These are phyloP conservation scores for Solanum sejunctum DNA, from an alignment of 257 asterid species.

Conservation along the genomic window DNA sequence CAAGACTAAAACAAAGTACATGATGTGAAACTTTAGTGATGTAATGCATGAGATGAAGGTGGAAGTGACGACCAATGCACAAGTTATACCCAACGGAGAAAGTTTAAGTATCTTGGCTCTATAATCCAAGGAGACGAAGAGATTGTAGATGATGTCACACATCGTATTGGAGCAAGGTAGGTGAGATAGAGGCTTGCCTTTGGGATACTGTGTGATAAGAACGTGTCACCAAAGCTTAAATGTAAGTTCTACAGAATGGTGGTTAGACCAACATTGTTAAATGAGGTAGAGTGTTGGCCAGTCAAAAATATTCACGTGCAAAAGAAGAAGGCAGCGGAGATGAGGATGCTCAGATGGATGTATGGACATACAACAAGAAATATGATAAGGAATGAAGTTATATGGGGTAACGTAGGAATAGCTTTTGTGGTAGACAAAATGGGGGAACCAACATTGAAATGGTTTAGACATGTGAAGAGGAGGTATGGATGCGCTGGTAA, in stretches of 20 bases:
- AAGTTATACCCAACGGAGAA: background rate
- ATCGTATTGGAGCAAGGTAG: background rate
- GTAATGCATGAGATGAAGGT: too few species aligned
- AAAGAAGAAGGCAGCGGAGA: background rate
- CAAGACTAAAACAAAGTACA: too few species aligned
- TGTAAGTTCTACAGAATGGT: background rate
- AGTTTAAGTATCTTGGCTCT: background rate
- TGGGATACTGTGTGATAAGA: background rate
- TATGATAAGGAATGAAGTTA: background rate
- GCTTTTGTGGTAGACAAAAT: background rate
- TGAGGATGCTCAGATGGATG: background rate
- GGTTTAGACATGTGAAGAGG: background rate
- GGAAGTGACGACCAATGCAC: background rate
- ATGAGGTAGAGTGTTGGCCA: background rate
- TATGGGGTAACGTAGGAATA: background rate
- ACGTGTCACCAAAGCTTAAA: background rate
- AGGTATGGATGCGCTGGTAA: too few species aligned
- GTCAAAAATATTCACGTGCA: background rate
- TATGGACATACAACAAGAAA: background rate
- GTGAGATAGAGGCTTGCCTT: background rate
- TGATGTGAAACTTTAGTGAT: too few species aligned
- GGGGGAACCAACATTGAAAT: background rate
- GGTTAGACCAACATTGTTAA: background rate
- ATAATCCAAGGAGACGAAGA: background rate
- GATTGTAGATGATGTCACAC: background rate